Evolutionary conservation across 192 early-diverging fungal genomes (phyloP), one percentile per base, ranked within the genome.

Genomic region (Coemansia sp.): DNA sequence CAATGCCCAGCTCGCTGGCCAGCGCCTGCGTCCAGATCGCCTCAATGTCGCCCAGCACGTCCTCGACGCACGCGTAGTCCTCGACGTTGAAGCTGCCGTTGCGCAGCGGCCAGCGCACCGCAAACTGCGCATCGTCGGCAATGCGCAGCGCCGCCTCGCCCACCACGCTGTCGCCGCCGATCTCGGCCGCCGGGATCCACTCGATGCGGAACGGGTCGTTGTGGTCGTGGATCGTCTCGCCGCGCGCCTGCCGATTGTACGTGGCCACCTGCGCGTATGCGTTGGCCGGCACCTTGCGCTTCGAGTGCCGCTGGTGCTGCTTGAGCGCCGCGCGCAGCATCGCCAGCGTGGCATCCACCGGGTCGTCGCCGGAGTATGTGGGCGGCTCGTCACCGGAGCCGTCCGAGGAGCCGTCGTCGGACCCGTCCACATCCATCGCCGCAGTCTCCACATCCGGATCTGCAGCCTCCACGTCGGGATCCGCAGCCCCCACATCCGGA

Each of bases 131-230:
- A 9, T 55, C 25, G 32, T 70, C 55, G 15, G 66, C 62, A 27
- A 79, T 60, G 15, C 59, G 58, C 26, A 65, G 39, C 19, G 50
- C 70, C 29, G 23, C 17, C 31, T 74, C 77, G 30, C 71, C 70
- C 10, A 67, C 50, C n/a, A 71, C 49, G 51, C 67, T 70, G 11
- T 84, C 80, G 10, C 46, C 79, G n/a, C 64, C 50, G 7, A 70
- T 63, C 20, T 62, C 58, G 0, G 79, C 53, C 0, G 83, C 58
- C 22, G 35, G 26, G 0, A 86, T 84, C 92, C 92, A 95, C 31
- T 95, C 93, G 15, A 93, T 83, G 47, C 87, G 85, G 62, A 89
- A 91, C 5, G 92, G 92, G 55, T 95, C 93, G 60, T 95, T 95
- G 58, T 93, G 90, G 64, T 93, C 90, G 17, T 82, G 72, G 64